Base-by-base conservation (phyloP, 805 yeast genomes). In the Pichia ethanolica region DNA sequence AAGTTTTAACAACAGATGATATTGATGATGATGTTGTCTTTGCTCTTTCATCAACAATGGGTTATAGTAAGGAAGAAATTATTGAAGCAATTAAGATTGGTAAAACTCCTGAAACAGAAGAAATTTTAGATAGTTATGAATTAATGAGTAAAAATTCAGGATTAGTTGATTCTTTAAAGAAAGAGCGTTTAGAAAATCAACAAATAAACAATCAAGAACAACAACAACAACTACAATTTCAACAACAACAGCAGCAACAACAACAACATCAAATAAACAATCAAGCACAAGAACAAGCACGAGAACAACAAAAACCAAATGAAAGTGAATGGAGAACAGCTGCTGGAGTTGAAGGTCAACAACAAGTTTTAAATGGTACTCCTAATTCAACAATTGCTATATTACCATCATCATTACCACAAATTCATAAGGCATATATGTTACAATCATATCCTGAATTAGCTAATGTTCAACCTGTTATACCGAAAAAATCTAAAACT, bases 371-470 rank as follows among this genome's bases (percentile, higher is more conserved):
- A 12, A 56, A 72, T 50, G 34, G 42, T 14, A 72, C 82, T 43
- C 86, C 87, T 26, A 76, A 81, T 56, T 83, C 93, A 27, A 87
- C 95, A 3, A 90, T 93, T 53, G 95, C 97, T 2, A 87, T 91
- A 27, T 70, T 93, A 53, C 98, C 99, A 7, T 84, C 96, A 3
- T 89, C 97, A 5, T 74, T 93, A 59, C 97, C 99, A 4, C 89
- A 91, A 53, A 87, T 91, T 45, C 98, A 91, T 63, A 75, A 96
- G 44, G 97, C 97, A 1, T 87, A 79, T 62, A 93, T 91, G 98
- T 75, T 81, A 56, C 68, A 67, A 42, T 49, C 59, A 35, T 59
- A 57, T 33, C 68, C 69, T 5, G 64, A 61, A 46, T 43, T 66
- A 25, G 64, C 66, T 13, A 53, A 66, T 25, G 58, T 68, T n/a